A percentile compares a stretch with the other conserved stretches of the same genome.
phyloP scores from a whole-genome alignment of 2,329 filamentous ascomycete species.

The Colletotrichum cordylinicola region DNA sequence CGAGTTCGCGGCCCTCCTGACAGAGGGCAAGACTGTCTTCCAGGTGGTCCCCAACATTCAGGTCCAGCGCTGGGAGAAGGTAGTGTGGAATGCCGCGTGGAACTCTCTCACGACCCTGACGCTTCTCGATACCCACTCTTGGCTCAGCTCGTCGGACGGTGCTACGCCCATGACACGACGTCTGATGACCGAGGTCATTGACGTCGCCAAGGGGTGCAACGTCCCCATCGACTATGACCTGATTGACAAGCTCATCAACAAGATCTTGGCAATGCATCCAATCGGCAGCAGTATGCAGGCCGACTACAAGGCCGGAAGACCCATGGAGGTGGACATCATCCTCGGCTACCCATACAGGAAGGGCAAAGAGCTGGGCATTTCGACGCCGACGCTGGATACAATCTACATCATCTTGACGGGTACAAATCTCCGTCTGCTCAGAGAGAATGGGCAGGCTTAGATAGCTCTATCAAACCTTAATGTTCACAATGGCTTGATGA shows the following conservation, averaged over 20 bases:
- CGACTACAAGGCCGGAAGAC: conserved; percentile 61
- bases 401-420: conserved; percentile 40
- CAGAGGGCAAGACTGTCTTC: conserved; percentile 47
- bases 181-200: conserved; percentile 58
- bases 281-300: conserved; percentile 59
- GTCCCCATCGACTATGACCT: conserved; percentile 50
- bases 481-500: not conserved
- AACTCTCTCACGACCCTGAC: conserved; percentile 66
- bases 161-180: conserved; percentile 56
- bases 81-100: conserved; percentile 66
- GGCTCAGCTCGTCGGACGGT: conserved; percentile 48
- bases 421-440: conserved; percentile 27
- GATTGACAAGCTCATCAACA: conserved; percentile 52
- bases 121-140: conserved; percentile 55
- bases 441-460: not conserved
- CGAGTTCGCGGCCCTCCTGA: conserved; percentile 44
- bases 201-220: conserved; percentile 60
- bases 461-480: not conserved
- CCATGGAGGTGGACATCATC: conserved; percentile 69
- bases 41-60: conserved; percentile 61
- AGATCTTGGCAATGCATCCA: conserved; percentile 50
- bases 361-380: conserved; percentile 57
- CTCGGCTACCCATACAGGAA: conserved; percentile 64
- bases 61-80: conserved; percentile 63
- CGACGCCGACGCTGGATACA: conserved; percentile 56